Evolutionary conservation across 2,329 filamentous ascomycete species (phyloP), one percentile per base, ranked within the genome.

Genomic region (Fusarium sp.): DNA sequence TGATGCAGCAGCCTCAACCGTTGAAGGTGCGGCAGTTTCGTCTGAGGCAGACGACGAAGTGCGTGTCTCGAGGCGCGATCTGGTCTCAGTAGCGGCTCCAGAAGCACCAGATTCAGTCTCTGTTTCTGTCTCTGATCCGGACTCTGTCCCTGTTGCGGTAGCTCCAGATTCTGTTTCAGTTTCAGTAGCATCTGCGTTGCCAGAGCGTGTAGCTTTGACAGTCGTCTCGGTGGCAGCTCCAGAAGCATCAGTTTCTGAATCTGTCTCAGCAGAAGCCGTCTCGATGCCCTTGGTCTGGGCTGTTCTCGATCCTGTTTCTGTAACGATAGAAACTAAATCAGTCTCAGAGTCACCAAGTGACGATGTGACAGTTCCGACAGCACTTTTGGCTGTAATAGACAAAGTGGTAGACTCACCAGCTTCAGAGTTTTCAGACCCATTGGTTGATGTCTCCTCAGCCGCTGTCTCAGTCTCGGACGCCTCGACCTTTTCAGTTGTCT

Each of bases 1-100:
- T 54, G 76, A 70, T 6, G 73, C 76, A 10, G 69, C 63, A 57
- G 70, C 73, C 31, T 69, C 72, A 35, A 72, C 71, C 12, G 63
- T 73, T 6, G 68, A 63, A 46, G 73, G 70, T n/a, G 54, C 48
- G 33, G 74, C 52, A 5, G 72, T 70, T 14, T 54, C 62, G 16
- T 45, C 60, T 12, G 62, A 45, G 29, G 68, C 27, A 35, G 29
- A n/a, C 11, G 66, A 49, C 18, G 75, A 63, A 48, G 75, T 77
- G 37, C 71, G 75, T 33, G 75, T 76, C 55, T 68, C 60, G 25
- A 77, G 63, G 33, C 73, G 45, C 5, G 73, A 74, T 38, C 27
- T 63, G n/a, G 51, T 57, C 37, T 63, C 51, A 46, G 61, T 64
- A 39, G 42, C 58, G 10, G 45, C 23, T 18, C 33, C 25, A 14